Evolutionary conservation across 495 filamentous ascomycete species (phyloP), one percentile per base, ranked within the genome.

Genomic region (Penicillium egyptiacum): DNA sequence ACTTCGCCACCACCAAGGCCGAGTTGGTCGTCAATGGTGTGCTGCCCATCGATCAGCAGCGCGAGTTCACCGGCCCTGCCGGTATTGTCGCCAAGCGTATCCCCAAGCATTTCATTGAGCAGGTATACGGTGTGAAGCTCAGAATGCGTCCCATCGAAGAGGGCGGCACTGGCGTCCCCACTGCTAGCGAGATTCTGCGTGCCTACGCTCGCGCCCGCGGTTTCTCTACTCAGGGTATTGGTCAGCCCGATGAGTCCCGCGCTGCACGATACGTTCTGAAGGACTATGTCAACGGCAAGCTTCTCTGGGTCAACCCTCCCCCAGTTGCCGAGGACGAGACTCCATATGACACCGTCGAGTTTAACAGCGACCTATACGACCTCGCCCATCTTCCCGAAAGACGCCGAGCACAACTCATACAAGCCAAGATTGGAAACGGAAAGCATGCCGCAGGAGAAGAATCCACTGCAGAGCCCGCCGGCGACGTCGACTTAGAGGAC

Each of bases 11-110:
- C 44, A 98, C 92, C 26, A 98, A 97, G 73, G 95, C 90, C 25
- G 95, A 99, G 66, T 84, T 99, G 11, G 95, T 99, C 40, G 92
- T 91, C 73, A 93, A 92, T 64, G 95, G 95, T 63, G 86, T 99
- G 39, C 84, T 99, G 6, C 95, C 95, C 20, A 97, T 99, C 67
- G 95, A 99, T 73, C 95, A 99, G 69, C 82, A 96, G 56, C 85
- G 95, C 50, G 95, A 99, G 69, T 96, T 88, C 75, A 95, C 89
- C 2, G 95, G 93, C 4, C 95, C 95, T 2, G 85, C 87, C 3
- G 83, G 81, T 9, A 82, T 99, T 19, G 90, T 99, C n/a, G 87
- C 92, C 6, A 86, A 90, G 56, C 81, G 95, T 25, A 91, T 99
- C 50, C 95, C 95, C n/a, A 85, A 94, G 62, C 69, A 82, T 3